A percentile compares a stretch with the other conserved stretches of the same genome.
Conservation (phyloP, 1,284 basidiomycete species). For the Butyriboletus appendiculatus region DNA sequence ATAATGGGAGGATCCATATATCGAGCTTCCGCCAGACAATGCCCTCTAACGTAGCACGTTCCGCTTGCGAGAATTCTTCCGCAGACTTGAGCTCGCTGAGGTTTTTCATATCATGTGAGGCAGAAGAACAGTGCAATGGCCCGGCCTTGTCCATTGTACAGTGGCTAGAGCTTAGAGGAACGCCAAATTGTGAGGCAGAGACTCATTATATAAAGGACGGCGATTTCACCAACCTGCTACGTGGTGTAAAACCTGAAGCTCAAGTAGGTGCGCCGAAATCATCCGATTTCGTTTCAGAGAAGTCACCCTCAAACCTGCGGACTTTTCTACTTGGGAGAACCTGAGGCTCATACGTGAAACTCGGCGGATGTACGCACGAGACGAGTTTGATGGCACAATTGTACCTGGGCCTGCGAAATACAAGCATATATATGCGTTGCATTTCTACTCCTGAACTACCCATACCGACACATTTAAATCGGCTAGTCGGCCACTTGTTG, state of each 20-base stretch:
- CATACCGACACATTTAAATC: too few relatives aligned
- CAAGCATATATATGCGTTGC: too few relatives aligned
- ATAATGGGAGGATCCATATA: slow-evolving; percentile 48
- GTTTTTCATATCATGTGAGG: background rate
- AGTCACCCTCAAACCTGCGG: background rate
- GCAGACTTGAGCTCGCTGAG: slow-evolving; percentile 1
- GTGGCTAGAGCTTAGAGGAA: background rate
- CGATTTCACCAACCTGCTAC: background rate
- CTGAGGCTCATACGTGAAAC: too few relatives aligned
- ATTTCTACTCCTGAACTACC: too few relatives aligned
- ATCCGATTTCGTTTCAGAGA: background rate
- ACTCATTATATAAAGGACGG: background rate
- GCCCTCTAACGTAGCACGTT: slow-evolving; percentile 28
- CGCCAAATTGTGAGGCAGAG: background rate
- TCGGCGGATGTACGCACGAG: too few relatives aligned
- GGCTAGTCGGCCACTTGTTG: too few relatives aligned
- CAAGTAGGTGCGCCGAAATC: background rate
- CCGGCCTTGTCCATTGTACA: background rate
- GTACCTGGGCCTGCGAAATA: too few relatives aligned
- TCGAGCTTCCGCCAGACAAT: slow-evolving; percentile 52
- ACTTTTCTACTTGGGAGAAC: background rate
- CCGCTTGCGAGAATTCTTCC: slow-evolving; percentile 7
- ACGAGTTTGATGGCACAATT: too few relatives aligned
- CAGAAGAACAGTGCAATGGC: background rate
- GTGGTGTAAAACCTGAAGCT: background rate